These are phyloP conservation scores for Nakazawaea wickerhamii DNA, from an alignment of 805 yeast species.

Conservation along the genomic window DNA sequence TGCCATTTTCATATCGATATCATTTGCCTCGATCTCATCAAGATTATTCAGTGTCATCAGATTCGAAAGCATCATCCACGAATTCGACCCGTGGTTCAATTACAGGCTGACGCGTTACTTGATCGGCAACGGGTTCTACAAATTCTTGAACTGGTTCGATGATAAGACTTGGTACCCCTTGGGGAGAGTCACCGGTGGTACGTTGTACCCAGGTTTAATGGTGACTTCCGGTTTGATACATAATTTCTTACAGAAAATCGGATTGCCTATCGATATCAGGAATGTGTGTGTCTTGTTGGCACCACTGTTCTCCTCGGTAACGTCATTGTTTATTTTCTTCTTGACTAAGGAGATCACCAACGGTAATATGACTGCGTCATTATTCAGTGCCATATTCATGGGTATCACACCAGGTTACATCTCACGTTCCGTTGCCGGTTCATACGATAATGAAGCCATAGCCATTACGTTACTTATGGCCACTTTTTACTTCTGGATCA, in stretches of 20 bases:
- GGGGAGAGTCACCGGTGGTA: conserved; percentile 99
- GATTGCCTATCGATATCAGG: conserved; percentile 89
- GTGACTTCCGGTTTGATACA: conserved; percentile 92
- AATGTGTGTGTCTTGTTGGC: conserved; percentile 94
- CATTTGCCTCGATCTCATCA: conserved; percentile 89
- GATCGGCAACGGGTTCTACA: conserved; percentile 77
- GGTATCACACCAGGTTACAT: conserved; percentile 99
- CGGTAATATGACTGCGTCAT: conserved; percentile 65
- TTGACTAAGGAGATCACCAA: conserved; percentile 89
- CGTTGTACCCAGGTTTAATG: conserved; percentile 97
- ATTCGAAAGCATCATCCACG: conserved; percentile 95
- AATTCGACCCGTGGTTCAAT: conserved; percentile 96
- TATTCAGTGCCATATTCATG: conserved; percentile 89
- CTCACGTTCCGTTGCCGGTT: conserved; percentile 97
- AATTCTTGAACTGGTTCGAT: conserved; percentile 96
- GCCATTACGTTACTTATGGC: conserved; percentile 95
- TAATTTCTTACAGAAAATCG: conserved; percentile 57
- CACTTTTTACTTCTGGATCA: conserved; percentile 94
- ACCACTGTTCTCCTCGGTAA: conserved; percentile 91
- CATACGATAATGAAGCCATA: conserved; percentile 98
- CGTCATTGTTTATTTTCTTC: conserved; percentile 84
- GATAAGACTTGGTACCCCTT: conserved; percentile 99
- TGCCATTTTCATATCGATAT: conserved; percentile 66
- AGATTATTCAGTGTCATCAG: conserved; percentile 94
- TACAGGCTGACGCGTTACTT: conserved; percentile 93